Percentiles rank a stretch among this genome's conserved stretches.
Conservation (phyloP, 192 early-diverging fungal genomes). For the Phlyctochytrium bullatum region DNA sequence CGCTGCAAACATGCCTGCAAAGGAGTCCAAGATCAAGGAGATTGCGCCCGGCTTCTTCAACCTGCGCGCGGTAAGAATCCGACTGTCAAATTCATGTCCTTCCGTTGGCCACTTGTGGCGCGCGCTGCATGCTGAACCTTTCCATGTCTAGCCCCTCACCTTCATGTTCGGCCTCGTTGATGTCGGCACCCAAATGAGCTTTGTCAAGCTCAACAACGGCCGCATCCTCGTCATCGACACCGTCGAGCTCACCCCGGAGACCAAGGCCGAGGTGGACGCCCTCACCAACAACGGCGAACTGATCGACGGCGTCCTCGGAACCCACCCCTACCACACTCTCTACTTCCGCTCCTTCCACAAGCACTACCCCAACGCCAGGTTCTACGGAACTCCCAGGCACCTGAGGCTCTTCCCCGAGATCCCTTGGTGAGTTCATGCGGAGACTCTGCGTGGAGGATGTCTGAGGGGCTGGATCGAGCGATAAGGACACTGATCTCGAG, state of each 20-base stretch:
- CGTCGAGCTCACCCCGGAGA: slow-evolving; percentile 15
- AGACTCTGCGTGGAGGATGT: no score
- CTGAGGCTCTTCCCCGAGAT: slow-evolving; percentile 13
- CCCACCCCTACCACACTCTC: slow-evolving; percentile 28
- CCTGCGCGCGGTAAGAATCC: neutral
- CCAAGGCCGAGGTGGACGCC: slow-evolving; percentile 20
- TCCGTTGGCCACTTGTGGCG: neutral
- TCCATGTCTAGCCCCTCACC: slow-evolving; percentile 7
- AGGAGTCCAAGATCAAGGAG: neutral
- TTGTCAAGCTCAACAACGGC: slow-evolving; percentile 14
- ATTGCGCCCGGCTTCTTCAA: slow-evolving; percentile 24
- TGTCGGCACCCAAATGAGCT: slow-evolving; percentile 27
- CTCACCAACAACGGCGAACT: slow-evolving; percentile 23
- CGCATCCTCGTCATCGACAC: slow-evolving; percentile 18
- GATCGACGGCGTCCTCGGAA: slow-evolving; percentile 29
- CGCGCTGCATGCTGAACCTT: neutral
- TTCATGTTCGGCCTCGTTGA: slow-evolving; percentile 12
- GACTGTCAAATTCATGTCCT: neutral
- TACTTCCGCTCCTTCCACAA: slow-evolving; percentile 16
- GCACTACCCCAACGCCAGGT: slow-evolving; percentile 17
- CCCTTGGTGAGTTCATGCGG: slow-evolving; percentile 10
- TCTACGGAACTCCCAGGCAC: slow-evolving; percentile 30
- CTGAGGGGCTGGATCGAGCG: no score
- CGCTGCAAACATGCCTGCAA: neutral
- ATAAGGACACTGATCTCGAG: no score